Evolutionary conservation across 1,139 yeast genomes (phyloP).

Genomic region (Geotrichum aggregatum): DNA sequence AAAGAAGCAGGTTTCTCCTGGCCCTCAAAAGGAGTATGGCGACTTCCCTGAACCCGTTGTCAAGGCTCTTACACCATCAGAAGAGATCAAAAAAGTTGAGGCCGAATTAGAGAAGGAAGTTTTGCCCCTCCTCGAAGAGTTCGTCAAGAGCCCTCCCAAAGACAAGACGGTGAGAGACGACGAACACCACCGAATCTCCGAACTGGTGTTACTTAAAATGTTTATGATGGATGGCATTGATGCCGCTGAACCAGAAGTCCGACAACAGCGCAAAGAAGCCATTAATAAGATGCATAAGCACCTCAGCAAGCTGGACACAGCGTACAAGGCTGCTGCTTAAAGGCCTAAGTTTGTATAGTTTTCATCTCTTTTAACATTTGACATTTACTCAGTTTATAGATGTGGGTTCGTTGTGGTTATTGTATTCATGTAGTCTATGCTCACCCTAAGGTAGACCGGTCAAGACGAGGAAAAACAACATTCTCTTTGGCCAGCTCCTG

Average conservation of each 20-base stretch:
- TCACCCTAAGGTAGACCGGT: conserved; percentile 26
- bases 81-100: conserved; percentile 34
- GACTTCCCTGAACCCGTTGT: conserved; percentile 19
- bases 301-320: conserved; percentile 37
- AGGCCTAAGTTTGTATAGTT: background rate
- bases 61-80: conserved; percentile 30
- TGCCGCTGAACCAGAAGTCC: conserved; percentile 34
- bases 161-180: conserved; percentile 32
- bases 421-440: background rate
- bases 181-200: conserved; percentile 39
- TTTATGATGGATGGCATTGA: conserved; percentile 42
- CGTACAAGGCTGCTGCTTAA: conserved; percentile 20
- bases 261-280: conserved; percentile 39
- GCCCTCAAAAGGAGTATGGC: conserved; percentile 15
- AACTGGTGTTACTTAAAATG: conserved; percentile 40
- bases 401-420: too few species aligned
- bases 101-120: conserved; percentile 32
- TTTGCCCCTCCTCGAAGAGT: conserved; percentile 38
- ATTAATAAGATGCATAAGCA: conserved; percentile 39
- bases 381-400: too few species aligned
- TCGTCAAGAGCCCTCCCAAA: conserved; percentile 32
- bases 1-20: conserved; percentile 15
- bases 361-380: background rate
- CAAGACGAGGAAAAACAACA: conserved; percentile 30
- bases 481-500: conserved; percentile 28